Conservation (phyloP, 2,329 filamentous ascomycete species). For the Exophiala calicioides region DNA sequence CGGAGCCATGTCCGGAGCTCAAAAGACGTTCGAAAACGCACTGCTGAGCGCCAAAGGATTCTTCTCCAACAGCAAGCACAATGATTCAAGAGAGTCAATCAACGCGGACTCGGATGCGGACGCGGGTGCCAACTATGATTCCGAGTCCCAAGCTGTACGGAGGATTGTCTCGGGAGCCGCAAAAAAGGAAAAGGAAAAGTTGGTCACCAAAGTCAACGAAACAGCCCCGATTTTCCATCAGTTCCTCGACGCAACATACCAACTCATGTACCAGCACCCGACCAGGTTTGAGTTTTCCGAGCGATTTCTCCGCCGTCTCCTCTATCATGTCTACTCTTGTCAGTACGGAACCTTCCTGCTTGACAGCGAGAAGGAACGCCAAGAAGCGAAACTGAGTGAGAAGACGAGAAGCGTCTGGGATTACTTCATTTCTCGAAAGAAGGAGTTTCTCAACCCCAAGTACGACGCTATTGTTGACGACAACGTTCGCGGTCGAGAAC, state of each 20-base stretch:
- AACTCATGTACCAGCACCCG: conserved; percentile 81
- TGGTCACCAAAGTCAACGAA: conserved; percentile 81
- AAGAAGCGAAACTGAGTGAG: conserved; percentile 67
- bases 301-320: conserved; percentile 79
- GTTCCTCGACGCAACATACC: conserved; percentile 91
- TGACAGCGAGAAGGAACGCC: conserved; percentile 88
- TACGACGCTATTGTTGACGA: conserved; percentile 79
- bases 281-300: conserved; percentile 96
- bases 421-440: conserved; percentile 80
- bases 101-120: conserved; percentile 61
- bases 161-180: conserved; percentile 38
- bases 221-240: conserved; percentile 97
- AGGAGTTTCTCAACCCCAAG: conserved; percentile 78
- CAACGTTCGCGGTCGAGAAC: conserved; percentile 73
- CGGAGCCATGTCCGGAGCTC: conserved; percentile 45
- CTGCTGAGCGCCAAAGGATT: conserved; percentile 83
- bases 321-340: conserved; percentile 93
- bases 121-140: conserved; percentile 53
- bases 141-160: conserved; percentile 39
- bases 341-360: conserved; percentile 97
- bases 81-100: conserved; percentile 64
- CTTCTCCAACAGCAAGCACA: conserved; percentile 67
- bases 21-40: conserved; percentile 82
- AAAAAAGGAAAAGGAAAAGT: conserved; percentile 53
- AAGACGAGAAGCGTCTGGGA: conserved; percentile 89